Base-by-base conservation (phyloP, 225 moss, liverwort and hornwort species). In the Sphagnum contortum region DNA sequence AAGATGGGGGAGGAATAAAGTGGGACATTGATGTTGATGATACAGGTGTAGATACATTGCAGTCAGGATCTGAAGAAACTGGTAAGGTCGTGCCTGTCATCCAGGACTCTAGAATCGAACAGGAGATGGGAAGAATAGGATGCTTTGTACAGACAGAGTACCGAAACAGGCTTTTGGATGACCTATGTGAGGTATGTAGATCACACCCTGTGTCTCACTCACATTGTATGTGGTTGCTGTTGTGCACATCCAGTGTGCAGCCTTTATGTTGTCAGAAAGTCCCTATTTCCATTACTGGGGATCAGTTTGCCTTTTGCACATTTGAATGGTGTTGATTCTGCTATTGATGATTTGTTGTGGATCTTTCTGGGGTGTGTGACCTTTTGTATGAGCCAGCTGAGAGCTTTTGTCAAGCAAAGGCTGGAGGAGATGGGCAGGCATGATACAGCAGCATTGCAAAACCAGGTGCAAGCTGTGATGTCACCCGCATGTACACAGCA, bases 1-100 rank as follows among this genome's bases (percentile, higher is more conserved):
- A 72, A 69, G 71, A 64, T 47, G 73, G 80, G 53, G 77, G 73
- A 63, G 92, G 83, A 73, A 98, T 91, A 61, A 71, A 89, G 58
- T 98, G 96, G 96, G 74, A 88, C 61, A 91, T 93, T 66, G 91
- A 86, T 73, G 81, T 98, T n/a, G 83, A 89, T 73, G 93, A 87
- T 50, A 74, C 67, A 48, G 74, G 77, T 57, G 66, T 66, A 60
- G 75, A 67, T 73, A 71, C 46, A 6, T 45, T 49, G 48, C 60
- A 56, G 48, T n/a, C 47, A 57, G 63, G 65, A 70, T 69, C 61
- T 14, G 65, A 66, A 59, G 60, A 72, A 12, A 67, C 47, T 13
- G 8, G 49, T 9, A 62, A 46, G 7, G 57, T 8, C 62, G 67
- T 63, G 68, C 67, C 62, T 46, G 63, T 54, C 57, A 70, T 67